phyloP scores from a whole-genome alignment of 371 early-diverging fungal species.

The Fennellomyces sp. region DNA sequence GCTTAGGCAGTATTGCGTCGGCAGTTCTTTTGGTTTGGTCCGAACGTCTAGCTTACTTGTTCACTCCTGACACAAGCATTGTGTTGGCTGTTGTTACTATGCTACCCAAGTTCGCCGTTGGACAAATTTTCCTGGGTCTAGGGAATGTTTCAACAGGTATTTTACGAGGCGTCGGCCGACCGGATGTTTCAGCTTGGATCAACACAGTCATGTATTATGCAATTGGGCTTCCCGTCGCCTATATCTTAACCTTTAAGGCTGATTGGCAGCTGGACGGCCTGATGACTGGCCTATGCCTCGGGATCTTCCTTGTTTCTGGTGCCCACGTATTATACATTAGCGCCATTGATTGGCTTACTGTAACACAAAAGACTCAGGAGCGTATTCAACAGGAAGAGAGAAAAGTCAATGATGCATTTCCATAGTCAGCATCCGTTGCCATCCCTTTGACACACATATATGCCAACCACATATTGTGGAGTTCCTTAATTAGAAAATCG shows the following conservation, averaged over 20 bases:
- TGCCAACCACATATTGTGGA: no score
- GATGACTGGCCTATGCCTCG: slow-evolving; percentile 66
- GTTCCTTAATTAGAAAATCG: no score
- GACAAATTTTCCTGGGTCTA: neutral
- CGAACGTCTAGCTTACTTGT: neutral
- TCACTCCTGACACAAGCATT: neutral
- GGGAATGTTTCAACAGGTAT: slow-evolving; percentile 45
- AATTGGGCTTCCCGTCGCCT: slow-evolving; percentile 70
- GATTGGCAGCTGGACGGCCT: slow-evolving; percentile 65
- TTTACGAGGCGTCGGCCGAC: slow-evolving; percentile 72
- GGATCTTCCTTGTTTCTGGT: slow-evolving; percentile 48
- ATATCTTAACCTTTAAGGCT: slow-evolving; percentile 57
- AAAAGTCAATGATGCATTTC: neutral
- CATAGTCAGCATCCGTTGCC: no score
- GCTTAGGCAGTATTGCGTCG: neutral
- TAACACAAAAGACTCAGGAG: slow-evolving; percentile 40
- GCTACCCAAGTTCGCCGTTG: neutral
- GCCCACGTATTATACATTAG: slow-evolving; percentile 40
- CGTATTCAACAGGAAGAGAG: slow-evolving; percentile 26
- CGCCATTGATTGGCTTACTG: slow-evolving; percentile 48
- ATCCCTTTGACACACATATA: no score
- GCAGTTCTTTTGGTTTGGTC: neutral
- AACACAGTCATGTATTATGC: slow-evolving; percentile 70
- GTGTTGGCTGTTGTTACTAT: neutral
- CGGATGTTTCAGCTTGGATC: slow-evolving; percentile 68